A percentile compares a stretch with the other conserved stretches of the same genome.
These are phyloP conservation scores for Microthyrium microscopicum DNA, from an alignment of 2,329 filamentous ascomycete species.

Conservation along the genomic window DNA sequence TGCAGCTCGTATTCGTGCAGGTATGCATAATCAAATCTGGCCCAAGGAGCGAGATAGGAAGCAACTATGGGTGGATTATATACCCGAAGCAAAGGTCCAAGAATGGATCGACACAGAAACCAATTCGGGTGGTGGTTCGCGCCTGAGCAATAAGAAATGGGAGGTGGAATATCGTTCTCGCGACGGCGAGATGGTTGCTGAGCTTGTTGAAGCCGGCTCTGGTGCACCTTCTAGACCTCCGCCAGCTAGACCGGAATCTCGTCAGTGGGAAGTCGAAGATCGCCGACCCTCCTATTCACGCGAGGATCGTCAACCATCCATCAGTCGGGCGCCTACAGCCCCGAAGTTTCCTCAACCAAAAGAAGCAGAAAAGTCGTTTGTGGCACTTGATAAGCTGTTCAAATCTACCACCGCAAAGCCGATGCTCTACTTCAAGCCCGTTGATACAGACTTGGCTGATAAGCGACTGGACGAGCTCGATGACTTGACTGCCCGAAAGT, in stretches of 20 bases:
- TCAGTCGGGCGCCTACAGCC: not conserved
- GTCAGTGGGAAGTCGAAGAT: not conserved
- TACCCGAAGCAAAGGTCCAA: conserved; percentile 56
- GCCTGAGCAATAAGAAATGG: conserved; percentile 38
- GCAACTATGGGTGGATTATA: conserved; percentile 73
- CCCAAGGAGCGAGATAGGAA: conserved; percentile 70
- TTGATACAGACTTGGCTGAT: conserved; percentile 45
- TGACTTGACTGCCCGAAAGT: conserved; percentile 24
- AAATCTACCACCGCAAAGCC: conserved; percentile 43
- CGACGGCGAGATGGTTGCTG: conserved; percentile 25
- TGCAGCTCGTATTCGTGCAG: conserved; percentile 59
- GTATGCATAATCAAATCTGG: conserved; percentile 67
- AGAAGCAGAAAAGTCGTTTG: conserved; percentile 22
- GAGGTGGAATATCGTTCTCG: conserved; percentile 54
- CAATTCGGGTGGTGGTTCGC: conserved; percentile 27
- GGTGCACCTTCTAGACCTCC: conserved; percentile 1
- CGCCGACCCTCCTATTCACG: not conserved
- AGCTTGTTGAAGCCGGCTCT: conserved; percentile 3
- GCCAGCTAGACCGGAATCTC: not conserved
- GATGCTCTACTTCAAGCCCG: conserved; percentile 49
- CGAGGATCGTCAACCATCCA: not conserved
- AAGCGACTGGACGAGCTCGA: conserved; percentile 46
- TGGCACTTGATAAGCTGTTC: conserved; percentile 44
- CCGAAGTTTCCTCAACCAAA: too few relatives aligned
- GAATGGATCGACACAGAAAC: conserved; percentile 62